Evolutionary conservation across 768 basidiomycete species (phyloP).

Genomic region (Trametes sanguinea): DNA sequence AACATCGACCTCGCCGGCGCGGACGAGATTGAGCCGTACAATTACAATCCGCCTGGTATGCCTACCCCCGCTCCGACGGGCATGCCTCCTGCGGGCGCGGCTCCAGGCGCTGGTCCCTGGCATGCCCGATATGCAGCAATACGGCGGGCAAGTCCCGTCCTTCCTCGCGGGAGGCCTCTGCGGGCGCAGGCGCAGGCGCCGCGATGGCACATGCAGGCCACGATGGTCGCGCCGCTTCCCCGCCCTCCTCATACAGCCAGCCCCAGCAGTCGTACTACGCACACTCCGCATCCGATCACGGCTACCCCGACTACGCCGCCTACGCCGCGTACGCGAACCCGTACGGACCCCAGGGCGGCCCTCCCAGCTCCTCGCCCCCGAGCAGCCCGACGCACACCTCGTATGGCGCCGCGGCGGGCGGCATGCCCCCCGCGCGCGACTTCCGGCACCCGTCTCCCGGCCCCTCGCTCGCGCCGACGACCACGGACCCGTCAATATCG

Average conservation of each 20-base stretch:
- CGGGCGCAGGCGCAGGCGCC: constrained; percentile 22
- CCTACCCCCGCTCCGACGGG: constrained; percentile 1
- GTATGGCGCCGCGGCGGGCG: constrained; percentile 10
- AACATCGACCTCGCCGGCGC: constrained; percentile 24
- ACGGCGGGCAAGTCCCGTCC: constrained; percentile 23
- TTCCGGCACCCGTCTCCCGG: constrained; percentile 31
- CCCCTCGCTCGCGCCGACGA: constrained; percentile 27
- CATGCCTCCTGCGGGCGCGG: background rate
- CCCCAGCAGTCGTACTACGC: constrained; percentile 26
- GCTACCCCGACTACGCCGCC: constrained; percentile 25
- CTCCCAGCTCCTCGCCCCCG: constrained; percentile 6
- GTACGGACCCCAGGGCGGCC: constrained; percentile 3
- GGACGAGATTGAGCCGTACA: constrained; percentile 28
- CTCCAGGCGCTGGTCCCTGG: constrained; percentile 7
- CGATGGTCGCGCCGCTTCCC: constrained; percentile 3
- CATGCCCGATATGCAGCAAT: constrained; percentile 33
- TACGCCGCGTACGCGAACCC: constrained; percentile 23
- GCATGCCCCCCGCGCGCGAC: constrained; percentile 18
- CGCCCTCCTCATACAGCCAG: constrained; percentile 26
- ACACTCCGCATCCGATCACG: constrained; percentile 24
- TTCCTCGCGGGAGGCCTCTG: constrained; percentile 31
- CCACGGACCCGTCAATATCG: constrained; percentile 10
- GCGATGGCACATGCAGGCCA: constrained; percentile 6
- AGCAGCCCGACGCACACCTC: constrained; percentile 16
- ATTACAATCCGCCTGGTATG: constrained; percentile 22